Base-by-base conservation (phyloP, 495 filamentous ascomycete species). In the Terfezia claveryi region DNA sequence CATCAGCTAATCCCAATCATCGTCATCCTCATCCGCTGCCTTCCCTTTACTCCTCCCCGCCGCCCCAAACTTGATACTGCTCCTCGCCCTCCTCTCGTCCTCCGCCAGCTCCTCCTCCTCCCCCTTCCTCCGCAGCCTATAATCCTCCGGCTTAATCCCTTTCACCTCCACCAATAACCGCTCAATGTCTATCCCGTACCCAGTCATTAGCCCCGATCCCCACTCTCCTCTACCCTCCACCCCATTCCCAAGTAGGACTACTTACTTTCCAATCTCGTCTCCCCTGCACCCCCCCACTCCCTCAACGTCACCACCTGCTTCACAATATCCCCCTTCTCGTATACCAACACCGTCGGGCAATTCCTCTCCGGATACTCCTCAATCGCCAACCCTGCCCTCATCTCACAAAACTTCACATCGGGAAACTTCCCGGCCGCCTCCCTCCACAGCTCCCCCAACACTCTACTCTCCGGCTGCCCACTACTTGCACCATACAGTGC, bases 361-460 rank as follows among this genome's bases (percentile, higher is more conserved):
- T 95, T 96, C 53, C 75, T 74, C 64, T 96, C 92, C 14, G 91
- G 91, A 66, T 96, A 99, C 20, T 82, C 82, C 69, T 96, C 91
- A 62, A 99, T 94, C 56, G 91, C 94, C 76, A 93, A 80, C 63
- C 87, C 81, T 2, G 79, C 91, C 60, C 80, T 74, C 50, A 99
- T 96, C 69, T 99, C 86, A 66, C 88, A 95, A 71, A 99, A 99
- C 69, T 99, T 99, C 64, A 96, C 68, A 56, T 99, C 87, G 36
- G 85, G 85, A 63, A 81, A 96, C 63, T 85, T 85, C 55, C 67
- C 68, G 14, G 91, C 91, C 56, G 87, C 70, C 63, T 83, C 76
- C 20, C 82, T 73, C 89, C 91, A 99, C n/a, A 95, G 71, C 62
- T 91, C 80, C 12, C 81, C 80, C 60, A 95, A 65, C 2, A 92